phyloP scores from a whole-genome alignment of 192 early-diverging fungal genomes.

The Coemansia sp. region DNA sequence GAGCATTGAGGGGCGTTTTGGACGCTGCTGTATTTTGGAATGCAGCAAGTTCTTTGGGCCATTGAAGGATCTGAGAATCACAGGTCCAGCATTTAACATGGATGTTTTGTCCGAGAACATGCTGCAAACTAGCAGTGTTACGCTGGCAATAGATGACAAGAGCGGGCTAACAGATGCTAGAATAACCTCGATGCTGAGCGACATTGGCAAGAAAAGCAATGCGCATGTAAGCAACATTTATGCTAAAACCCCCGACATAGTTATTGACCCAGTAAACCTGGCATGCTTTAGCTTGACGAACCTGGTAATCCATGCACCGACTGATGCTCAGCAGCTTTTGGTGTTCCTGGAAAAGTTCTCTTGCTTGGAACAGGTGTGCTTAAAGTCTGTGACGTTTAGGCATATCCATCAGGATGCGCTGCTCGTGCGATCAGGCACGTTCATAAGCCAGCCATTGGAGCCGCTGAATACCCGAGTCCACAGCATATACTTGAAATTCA shows the following conservation, averaged over 20 bases:
- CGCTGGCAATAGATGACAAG: neutral
- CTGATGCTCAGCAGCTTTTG: neutral
- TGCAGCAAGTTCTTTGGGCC: neutral
- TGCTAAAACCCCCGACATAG: neutral
- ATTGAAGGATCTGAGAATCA: neutral
- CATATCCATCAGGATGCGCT: neutral
- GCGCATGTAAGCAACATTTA: neutral
- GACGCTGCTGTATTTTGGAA: constrained; percentile 1
- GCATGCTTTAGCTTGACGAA: neutral
- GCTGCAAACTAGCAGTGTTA: neutral
- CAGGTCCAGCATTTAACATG: neutral
- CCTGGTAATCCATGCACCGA: neutral
- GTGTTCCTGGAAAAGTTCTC: neutral
- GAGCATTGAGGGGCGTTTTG: neutral
- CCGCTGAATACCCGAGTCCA: neutral
- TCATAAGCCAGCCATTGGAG: neutral
- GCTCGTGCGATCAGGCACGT: constrained; percentile 1
- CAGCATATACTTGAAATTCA: neutral
- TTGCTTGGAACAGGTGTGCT: neutral
- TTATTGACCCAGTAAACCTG: neutral
- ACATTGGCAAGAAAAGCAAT: neutral
- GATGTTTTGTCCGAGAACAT: neutral
- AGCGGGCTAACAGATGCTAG: neutral
- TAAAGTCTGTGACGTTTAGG: neutral
- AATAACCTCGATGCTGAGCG: neutral